Conservation (phyloP, 176 grass and related monocot species). For the Coix lacrymajobi region DNA sequence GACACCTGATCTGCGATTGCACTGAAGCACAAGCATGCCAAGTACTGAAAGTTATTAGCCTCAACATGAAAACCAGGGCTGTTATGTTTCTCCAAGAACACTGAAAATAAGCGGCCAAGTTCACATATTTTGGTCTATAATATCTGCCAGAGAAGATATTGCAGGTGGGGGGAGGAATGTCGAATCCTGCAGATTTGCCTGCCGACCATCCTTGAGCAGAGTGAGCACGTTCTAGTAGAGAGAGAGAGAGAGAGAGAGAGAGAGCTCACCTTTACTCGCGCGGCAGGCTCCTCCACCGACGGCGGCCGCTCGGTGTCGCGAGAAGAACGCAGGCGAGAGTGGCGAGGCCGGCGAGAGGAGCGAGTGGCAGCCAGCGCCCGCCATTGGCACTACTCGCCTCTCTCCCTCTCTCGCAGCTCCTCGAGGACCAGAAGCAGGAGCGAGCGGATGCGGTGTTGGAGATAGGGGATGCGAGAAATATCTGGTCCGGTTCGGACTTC, state of each 20-base stretch:
- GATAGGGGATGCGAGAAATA: neutral
- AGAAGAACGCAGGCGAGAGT: neutral
- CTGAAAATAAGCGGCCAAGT: neutral
- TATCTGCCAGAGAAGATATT: neutral
- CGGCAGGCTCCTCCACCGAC: neutral
- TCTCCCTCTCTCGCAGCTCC: neutral
- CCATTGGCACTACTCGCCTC: constrained; percentile 8
- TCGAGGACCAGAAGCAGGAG: constrained; percentile 5
- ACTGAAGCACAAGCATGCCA: neutral
- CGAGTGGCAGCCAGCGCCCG: constrained; percentile 24
- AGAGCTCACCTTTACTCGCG: neutral
- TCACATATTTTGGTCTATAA: neutral
- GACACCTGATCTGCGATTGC: constrained; percentile 14
- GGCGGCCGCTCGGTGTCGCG: neutral
- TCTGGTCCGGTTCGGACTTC: neutral
- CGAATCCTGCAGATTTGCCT: neutral
- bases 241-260: neutral
- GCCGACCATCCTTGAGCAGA: neutral
- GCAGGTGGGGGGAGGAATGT: neutral
- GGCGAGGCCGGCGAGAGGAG: constrained; percentile 15
- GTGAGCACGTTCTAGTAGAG: neutral
- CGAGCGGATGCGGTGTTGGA: neutral
- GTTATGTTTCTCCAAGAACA: neutral
- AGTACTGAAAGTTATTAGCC: neutral
- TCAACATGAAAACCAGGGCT: neutral